phyloP scores from a whole-genome alignment of 768 basidiomycete genomes.

The Pleurotus pulmonarius region DNA sequence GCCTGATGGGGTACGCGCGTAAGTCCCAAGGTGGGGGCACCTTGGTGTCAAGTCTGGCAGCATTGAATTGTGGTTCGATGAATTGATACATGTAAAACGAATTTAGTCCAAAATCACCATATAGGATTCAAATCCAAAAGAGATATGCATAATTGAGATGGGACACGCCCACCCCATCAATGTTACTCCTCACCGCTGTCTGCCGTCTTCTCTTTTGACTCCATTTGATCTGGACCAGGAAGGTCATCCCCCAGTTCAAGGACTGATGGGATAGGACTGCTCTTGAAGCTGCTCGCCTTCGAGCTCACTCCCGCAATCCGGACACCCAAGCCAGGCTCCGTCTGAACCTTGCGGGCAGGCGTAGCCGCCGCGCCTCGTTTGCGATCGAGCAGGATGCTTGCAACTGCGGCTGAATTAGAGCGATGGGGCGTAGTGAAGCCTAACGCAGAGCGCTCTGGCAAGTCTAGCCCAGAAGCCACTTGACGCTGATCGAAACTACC shows the following conservation, averaged over 20 bases:
- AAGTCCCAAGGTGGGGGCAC: no score
- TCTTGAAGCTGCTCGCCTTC: not conserved
- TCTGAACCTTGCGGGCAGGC: not conserved
- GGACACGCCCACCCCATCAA: not conserved
- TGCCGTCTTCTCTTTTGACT: no score
- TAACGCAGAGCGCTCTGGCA: not conserved
- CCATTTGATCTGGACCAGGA: not conserved
- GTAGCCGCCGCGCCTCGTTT: not conserved
- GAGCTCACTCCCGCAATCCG: not conserved
- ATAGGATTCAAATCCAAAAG: no score
- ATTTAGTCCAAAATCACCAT: no score
- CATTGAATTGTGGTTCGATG: no score
- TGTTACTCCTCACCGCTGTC: not conserved
- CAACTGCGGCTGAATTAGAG: constrained; percentile 1
- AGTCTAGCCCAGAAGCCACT: not conserved
- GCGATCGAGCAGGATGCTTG: constrained; percentile 1
- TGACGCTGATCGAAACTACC: not conserved
- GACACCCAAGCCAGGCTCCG: not conserved
- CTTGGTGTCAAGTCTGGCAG: no score
- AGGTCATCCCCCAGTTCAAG: not conserved
- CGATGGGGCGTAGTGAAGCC: not conserved
- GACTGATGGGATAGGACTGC: constrained; percentile 1
- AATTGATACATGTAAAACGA: no score
- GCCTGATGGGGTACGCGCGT: no score
- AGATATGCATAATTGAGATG: no score